phyloP scores from a whole-genome alignment of 192 early-diverging fungal genomes.

The Dimargaris xerosporica region DNA sequence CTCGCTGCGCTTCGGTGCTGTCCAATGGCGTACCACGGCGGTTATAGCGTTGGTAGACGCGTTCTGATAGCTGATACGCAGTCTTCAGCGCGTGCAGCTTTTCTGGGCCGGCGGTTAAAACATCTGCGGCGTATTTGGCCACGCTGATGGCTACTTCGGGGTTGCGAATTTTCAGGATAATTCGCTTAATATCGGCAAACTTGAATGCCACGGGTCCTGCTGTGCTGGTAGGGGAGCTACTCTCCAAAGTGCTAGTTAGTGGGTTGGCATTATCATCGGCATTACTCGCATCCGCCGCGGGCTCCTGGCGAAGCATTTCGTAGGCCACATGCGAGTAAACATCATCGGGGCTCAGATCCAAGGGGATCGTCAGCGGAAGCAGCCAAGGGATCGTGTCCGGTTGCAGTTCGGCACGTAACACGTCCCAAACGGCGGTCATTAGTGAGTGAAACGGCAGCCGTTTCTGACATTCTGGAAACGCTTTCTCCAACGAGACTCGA shows the following conservation, averaged over 20 bases:
- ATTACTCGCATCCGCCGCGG: background rate
- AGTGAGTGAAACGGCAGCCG: constrained; percentile 52
- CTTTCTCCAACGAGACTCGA: constrained; percentile 8
- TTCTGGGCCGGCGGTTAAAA: constrained; percentile 40
- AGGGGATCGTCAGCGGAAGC: constrained; percentile 33
- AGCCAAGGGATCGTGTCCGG: constrained; percentile 34
- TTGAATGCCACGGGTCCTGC: constrained; percentile 17
- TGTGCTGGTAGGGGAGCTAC: background rate
- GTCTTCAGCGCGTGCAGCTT: constrained; percentile 41
- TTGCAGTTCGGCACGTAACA: constrained; percentile 34
- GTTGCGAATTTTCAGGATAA: constrained; percentile 36
- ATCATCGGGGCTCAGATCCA: constrained; percentile 38
- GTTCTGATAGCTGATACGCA: constrained; percentile 31
- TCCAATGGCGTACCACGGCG: background rate
- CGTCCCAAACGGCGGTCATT: constrained; percentile 27
- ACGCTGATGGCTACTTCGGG: constrained; percentile 32
- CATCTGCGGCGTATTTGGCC: constrained; percentile 34
- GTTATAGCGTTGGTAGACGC: background rate
- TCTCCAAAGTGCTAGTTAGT: too few species aligned
- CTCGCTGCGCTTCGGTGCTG: background rate
- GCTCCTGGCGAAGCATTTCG: constrained; percentile 26
- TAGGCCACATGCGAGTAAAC: constrained; percentile 49
- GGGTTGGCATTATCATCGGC: background rate
- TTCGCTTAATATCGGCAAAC: constrained; percentile 35
- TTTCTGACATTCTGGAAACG: constrained; percentile 20